Base-by-base conservation (phyloP, 75 land plant genomes). In the Selaginella tamariscina region DNA sequence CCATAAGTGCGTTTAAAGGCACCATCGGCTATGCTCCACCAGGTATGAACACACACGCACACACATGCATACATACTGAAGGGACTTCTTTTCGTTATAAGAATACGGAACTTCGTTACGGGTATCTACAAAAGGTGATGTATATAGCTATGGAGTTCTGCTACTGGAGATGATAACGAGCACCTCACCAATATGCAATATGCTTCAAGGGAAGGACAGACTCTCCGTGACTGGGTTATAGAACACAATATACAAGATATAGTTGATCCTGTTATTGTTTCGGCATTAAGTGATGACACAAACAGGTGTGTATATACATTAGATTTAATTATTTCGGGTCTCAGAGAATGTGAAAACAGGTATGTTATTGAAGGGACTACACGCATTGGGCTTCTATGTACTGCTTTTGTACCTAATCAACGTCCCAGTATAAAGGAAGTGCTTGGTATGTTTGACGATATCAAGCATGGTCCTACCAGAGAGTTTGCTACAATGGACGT, bases 61-160 rank as follows among this genome's bases (percentile, higher is more conserved):
- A 39, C 49, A 39, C 11, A 15, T 39, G 11, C 11, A 5, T 39
- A 5, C 5, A 39, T 15, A 5, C 15, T 39, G 5, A 15, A 5
- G 5, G 49, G 5, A 5, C 49, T 15, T 39, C 11, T 39, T 39
- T 39, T 39, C 11, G 11, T 39, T 5, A 5, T 5, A 5, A 68
- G 65, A 55, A 29, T 68, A 44, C 29, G 65, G 70, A 68, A 8
- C 39, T 22, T 23, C 26, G 22, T 33, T 13, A 32, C 21, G 59
- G 60, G 44, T 33, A 2, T 39, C 69, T 5, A 49, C 69, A 0
- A 67, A 67, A 20, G 69, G 55, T 1, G 69, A 67, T 67, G 69
- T 67, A 20, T 67, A 67, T 22, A 67, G 69, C 59, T 67, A 67
- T 26, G 69, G 55, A 67, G 33, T 67, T 20, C 24, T 67, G 22